Evolutionary conservation across 2,329 filamentous ascomycete genomes (phyloP), one percentile per base, ranked within the genome.

Genomic region (Albifimbria verrucaria): DNA sequence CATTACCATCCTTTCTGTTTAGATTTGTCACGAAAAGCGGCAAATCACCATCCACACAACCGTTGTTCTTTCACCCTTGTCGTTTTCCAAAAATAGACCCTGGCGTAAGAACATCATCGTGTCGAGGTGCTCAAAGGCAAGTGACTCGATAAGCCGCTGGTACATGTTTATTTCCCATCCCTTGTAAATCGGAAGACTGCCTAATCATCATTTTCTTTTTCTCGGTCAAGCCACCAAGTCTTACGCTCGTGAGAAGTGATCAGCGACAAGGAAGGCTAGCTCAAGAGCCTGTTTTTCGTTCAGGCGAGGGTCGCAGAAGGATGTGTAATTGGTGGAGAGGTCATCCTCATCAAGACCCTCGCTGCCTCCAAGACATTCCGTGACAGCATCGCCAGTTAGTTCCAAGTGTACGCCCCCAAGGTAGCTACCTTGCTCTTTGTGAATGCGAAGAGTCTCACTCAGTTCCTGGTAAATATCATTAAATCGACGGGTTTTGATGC

Each of bases 231-330:
- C n/a, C n/a, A n/a, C n/a, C 56, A 22, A 56, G 44, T 49, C 23
- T 52, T 62, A 11, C 59, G 55, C 57, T 74, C 67, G 67, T 2
- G 80, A 74, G 59, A 78, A 94, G 65, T 92, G 89, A 5, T 91
- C 91, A 0, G 94, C 94, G 47, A 99, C 87, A 64, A 97, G 73
- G 70, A 99, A 99, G 0, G 94, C 92, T 68, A 97, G 72, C 76
- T 99, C 94, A 15, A 99, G 79, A 1, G 94, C 92, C 77, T 99
- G 94, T 76, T 97, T 97, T 80, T 97, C 94, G 67, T 99, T 99
- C 60, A 99, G 75, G 22, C 94, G 77, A 5, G 94, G 94, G 69
- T 99, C 94, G 70, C 94, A 99, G 77, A 93, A 97, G 36, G 89
- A 96, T 5, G 92, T 96, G 72, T 99, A 99, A 65, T 96, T 92